Conservation (phyloP, 768 basidiomycete species). For the Suillus subaureus region DNA sequence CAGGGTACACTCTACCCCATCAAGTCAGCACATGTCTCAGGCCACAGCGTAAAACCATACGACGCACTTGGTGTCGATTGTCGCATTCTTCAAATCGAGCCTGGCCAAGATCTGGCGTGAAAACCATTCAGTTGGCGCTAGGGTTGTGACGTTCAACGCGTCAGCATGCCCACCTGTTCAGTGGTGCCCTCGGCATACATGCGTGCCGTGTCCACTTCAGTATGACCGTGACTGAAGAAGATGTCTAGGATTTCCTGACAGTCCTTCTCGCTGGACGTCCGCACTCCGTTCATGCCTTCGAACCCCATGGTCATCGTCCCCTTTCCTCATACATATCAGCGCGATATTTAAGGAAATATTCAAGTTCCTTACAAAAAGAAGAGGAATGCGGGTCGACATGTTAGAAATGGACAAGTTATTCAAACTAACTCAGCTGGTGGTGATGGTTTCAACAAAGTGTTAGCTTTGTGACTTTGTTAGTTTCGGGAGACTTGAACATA, state of each 20-base stretch:
- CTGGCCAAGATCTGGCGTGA: constrained; percentile 38
- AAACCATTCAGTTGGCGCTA: background rate
- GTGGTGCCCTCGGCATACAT: constrained; percentile 56
- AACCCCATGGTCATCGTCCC: constrained; percentile 53
- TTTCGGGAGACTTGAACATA: background rate
- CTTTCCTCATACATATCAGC: constrained; percentile 22
- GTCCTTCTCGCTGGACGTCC: constrained; percentile 36
- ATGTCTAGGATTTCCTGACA: constrained; percentile 48
- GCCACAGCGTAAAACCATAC: background rate
- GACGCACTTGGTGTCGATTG: constrained; percentile 52
- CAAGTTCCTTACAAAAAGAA: constrained; percentile 9
- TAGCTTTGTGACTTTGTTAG: background rate
- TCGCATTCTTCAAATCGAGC: constrained; percentile 41
- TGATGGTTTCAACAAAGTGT: background rate
- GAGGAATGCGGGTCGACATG: constrained; percentile 13
- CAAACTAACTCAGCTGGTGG: background rate
- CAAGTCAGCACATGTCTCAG: background rate
- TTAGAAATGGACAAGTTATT: background rate
- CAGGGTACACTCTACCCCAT: constrained; percentile 41
- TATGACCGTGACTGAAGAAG: constrained; percentile 44
- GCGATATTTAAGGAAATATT: no score
- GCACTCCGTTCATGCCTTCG: constrained; percentile 43
- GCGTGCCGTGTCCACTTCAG: constrained; percentile 54
- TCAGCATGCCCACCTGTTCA: constrained; percentile 42
- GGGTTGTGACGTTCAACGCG: background rate